Percentiles rank a stretch among this genome's conserved stretches.
Evolutionary conservation across 2,329 filamentous ascomycete species (phyloP).

Genomic region (Claviceps purpurea): DNA sequence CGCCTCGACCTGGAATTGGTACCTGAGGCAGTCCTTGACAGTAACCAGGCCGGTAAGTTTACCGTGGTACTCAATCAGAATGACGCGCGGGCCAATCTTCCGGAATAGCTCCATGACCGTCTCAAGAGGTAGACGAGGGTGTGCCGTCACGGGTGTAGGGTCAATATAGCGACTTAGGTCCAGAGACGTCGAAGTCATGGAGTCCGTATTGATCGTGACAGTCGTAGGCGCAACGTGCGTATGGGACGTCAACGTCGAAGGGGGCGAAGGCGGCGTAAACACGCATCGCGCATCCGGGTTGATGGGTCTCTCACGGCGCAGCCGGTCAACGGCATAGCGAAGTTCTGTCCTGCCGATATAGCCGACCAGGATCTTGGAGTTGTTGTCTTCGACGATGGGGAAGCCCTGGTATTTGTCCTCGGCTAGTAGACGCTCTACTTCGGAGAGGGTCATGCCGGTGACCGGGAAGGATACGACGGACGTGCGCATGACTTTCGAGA

Average conservation of each 20-base stretch:
- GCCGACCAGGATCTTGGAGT: conserved; percentile 62
- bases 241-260: conserved; percentile 13
- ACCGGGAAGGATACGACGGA: conserved; percentile 62
- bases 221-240: conserved; percentile 29
- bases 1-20: conserved; percentile 91
- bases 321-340: conserved; percentile 74
- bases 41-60: conserved; percentile 76
- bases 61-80: conserved; percentile 83
- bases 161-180: conserved; percentile 86
- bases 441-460: conserved; percentile 58
- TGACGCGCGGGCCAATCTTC: conserved; percentile 89
- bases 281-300: conserved; percentile 56
- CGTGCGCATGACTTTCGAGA: conserved; percentile 77
- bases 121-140: conserved; percentile 81
- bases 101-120: conserved; percentile 98
- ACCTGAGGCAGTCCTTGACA: conserved; percentile 92
- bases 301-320: conserved; percentile 56
- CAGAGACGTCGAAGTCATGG: conserved; percentile 43
- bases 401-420: conserved; percentile 85
- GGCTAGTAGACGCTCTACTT: conserved; percentile 61
- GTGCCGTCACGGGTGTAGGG: conserved; percentile 75
- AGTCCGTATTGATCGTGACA: conserved; percentile 44
- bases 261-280: conserved; percentile 41
- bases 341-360: conserved; percentile 91
- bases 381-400: conserved; percentile 68